Conservation (phyloP, 345 rosid species). For the Geranium brycei region DNA sequence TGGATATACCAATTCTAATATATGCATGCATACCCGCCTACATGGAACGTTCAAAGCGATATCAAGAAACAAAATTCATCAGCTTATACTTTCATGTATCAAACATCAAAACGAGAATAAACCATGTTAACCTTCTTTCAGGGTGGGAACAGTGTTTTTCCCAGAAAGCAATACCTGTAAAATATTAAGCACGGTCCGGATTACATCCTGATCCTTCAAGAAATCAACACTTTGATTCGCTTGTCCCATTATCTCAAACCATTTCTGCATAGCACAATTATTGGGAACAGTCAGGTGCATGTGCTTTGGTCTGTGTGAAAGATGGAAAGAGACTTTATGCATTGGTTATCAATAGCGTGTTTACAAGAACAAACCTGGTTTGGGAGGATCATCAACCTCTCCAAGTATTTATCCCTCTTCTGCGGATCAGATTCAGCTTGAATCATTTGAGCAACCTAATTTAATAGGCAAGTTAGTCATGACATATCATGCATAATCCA, state of each 20-base stretch:
- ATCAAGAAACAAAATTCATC: too few species aligned
- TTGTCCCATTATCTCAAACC: conserved; percentile 88
- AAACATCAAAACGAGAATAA: neutral
- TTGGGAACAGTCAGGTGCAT: neutral
- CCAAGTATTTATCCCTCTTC: conserved; percentile 91
- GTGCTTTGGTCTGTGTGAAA: neutral
- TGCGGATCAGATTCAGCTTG: conserved; percentile 95
- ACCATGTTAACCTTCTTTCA: neutral
- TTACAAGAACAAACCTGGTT: conserved; percentile 46
- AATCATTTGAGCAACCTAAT: conserved; percentile 92
- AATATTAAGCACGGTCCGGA: conserved; percentile 82
- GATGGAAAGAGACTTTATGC: neutral
- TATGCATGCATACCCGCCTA: too few species aligned
- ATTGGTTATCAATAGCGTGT: neutral
- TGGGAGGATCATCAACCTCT: conserved; percentile 89
- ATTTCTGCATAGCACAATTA: conserved; percentile 49
- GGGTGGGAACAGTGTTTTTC: neutral
- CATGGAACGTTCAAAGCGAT: too few species aligned
- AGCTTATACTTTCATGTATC: too few species aligned
- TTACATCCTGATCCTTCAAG: conserved; percentile 82
- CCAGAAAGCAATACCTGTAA: conserved; percentile 43
- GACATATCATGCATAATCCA: neutral
- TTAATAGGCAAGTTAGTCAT: neutral
- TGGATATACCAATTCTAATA: too few species aligned
- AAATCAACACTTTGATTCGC: conserved; percentile 90